Conservation (phyloP, 495 filamentous ascomycete genomes). For the Copromyces sp. region DNA sequence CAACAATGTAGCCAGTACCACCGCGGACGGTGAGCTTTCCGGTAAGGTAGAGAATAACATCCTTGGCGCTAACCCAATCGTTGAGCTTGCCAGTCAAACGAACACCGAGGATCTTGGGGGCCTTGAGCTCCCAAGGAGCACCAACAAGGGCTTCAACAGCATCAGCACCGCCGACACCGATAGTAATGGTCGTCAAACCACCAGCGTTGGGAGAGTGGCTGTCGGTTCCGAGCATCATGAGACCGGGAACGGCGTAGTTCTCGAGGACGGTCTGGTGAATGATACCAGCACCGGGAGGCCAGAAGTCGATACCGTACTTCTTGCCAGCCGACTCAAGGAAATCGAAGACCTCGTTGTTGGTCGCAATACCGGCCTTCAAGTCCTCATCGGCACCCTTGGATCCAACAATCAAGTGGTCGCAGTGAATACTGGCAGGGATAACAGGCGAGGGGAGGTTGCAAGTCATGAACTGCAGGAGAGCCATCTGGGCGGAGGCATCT, state of each 20-base stretch:
- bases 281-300: constrained; percentile 97
- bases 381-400: constrained; percentile 81
- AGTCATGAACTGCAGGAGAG: constrained; percentile 95
- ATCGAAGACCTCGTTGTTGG: constrained; percentile 95
- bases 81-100: constrained; percentile 71
- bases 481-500: constrained; percentile 98
- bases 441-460: constrained; percentile 83
- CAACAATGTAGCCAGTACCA: constrained; percentile 88
- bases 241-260: constrained; percentile 92
- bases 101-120: constrained; percentile 81
- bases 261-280: constrained; percentile 98
- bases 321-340: constrained; percentile 90
- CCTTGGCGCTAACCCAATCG: constrained; percentile 91
- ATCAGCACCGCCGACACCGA: constrained; percentile 95
- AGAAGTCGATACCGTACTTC: constrained; percentile 98
- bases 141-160: constrained; percentile 95
- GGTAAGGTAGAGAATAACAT: constrained; percentile 83
- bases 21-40: constrained; percentile 88
- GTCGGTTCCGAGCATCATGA: constrained; percentile 99
- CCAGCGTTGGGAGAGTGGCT: constrained; percentile 96
- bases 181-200: constrained; percentile 86
- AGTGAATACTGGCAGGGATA: constrained; percentile 97
- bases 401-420: constrained; percentile 98
- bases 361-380: constrained; percentile 73
- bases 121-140: constrained; percentile 95